Conservation (phyloP, 1,284 basidiomycete genomes). For the Leccinum solheimii region DNA sequence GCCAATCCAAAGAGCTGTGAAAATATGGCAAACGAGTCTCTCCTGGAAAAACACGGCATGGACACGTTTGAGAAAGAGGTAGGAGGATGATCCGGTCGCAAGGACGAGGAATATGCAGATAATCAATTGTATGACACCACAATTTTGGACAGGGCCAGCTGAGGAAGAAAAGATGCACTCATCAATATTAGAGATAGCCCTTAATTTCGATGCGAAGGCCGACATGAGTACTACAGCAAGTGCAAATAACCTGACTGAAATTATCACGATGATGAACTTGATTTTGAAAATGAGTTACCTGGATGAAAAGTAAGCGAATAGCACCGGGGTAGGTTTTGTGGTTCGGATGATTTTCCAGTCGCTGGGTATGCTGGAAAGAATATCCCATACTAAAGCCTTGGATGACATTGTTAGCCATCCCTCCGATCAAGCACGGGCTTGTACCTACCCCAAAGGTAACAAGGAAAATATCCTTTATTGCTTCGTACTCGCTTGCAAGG, state of each 20-base stretch:
- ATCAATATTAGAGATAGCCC: not conserved
- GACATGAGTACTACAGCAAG: constrained; percentile 24
- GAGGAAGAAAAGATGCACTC: not conserved
- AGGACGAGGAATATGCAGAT: constrained; percentile 24
- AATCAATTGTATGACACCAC: constrained; percentile 16
- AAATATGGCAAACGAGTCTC: constrained; percentile 19
- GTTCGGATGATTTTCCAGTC: constrained; percentile 23
- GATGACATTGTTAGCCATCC: constrained; percentile 8
- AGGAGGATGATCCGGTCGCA: constrained; percentile 25
- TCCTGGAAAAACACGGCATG: constrained; percentile 28
- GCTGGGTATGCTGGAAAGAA: constrained; percentile 24
- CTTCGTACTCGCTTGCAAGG: constrained; percentile 24
- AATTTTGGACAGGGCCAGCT: constrained; percentile 29
- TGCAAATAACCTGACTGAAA: constrained; percentile 16
- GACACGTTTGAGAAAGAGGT: constrained; percentile 37
- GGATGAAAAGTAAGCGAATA: constrained; percentile 31
- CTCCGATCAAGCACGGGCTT: not conserved
- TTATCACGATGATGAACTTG: constrained; percentile 6
- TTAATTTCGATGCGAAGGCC: not conserved
- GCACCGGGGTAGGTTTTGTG: constrained; percentile 10
- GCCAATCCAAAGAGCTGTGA: constrained; percentile 29
- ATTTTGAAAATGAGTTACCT: constrained; percentile 19
- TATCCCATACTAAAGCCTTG: constrained; percentile 31
- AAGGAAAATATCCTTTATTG: constrained; percentile 22
- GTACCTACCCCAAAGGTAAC: constrained; percentile 27